Evolutionary conservation across 108 stramenopile species (phyloP).

Genomic region (Nitzschia palea): DNA sequence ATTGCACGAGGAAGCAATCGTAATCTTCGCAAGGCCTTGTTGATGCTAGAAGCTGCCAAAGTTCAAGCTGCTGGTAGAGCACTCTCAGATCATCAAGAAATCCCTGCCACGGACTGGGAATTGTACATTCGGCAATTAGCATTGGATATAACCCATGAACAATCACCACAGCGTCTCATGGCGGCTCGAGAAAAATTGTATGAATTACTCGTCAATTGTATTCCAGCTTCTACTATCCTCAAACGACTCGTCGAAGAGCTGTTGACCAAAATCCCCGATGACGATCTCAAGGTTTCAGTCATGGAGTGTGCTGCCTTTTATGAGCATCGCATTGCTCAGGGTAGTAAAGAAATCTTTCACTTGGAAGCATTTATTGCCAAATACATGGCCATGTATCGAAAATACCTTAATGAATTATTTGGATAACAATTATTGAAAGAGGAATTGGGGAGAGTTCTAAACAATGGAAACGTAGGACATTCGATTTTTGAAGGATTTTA

Average conservation of each 20-base stretch:
- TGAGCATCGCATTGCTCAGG: constrained; percentile 90
- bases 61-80: constrained; percentile 66
- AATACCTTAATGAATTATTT: constrained; percentile 87
- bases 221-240: constrained; percentile 93
- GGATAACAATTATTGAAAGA: too few relatives aligned
- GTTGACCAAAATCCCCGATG: constrained; percentile 75
- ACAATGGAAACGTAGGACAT: too few relatives aligned
- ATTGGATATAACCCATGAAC: constrained; percentile 76
- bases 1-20: constrained; percentile 78
- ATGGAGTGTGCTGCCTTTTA: constrained; percentile 95
- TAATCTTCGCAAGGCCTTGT: constrained; percentile 94
- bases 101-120: constrained; percentile 95
- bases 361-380: constrained; percentile 98
- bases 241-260: constrained; percentile 89
- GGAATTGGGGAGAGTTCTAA: too few relatives aligned
- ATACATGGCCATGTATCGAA: constrained; percentile 97
- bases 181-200: constrained; percentile 94
- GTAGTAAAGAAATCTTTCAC: constrained; percentile 98
- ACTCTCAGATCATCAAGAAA: constrained; percentile 40
- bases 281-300: constrained; percentile 86
- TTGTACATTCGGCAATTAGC: constrained; percentile 91
- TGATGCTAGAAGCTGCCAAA: constrained; percentile 94
- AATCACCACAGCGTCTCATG: constrained; percentile 85
- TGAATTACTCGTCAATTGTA: constrained; percentile 96
- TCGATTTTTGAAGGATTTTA: too few relatives aligned